phyloP scores from a whole-genome alignment of 140 eudicot genomes.

The Flaveria floridana region DNA sequence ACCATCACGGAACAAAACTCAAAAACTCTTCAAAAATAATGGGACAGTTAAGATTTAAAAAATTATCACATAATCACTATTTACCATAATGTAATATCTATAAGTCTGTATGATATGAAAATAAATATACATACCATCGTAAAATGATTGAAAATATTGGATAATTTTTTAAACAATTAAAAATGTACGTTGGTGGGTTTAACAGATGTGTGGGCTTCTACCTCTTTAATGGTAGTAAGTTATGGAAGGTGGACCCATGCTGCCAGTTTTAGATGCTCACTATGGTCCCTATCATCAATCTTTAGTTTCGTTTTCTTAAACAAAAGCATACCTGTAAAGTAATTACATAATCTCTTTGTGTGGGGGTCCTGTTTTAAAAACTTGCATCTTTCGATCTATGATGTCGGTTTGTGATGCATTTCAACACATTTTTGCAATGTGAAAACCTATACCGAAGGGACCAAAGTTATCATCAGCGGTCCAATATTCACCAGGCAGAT shows the following conservation, averaged over 20 bases:
- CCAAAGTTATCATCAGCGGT: neutral
- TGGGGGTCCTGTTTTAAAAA: slow-evolving; percentile 10
- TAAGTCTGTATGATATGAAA: no score
- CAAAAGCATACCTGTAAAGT: slow-evolving; percentile 31
- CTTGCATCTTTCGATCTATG: neutral
- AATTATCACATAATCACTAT: neutral
- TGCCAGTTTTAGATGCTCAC: slow-evolving; percentile 32
- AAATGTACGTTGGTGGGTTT: slow-evolving; percentile 13
- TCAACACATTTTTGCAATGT: neutral
- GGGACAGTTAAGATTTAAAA: no score
- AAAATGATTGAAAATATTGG: neutral
- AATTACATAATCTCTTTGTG: slow-evolving; percentile 23
- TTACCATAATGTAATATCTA: neutral
- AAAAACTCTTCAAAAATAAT: neutral
- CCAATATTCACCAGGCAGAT: neutral
- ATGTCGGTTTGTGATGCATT: neutral
- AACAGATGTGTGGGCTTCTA: slow-evolving; percentile 27
- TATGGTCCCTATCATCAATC: slow-evolving; percentile 36
- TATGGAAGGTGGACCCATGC: slow-evolving; percentile 36
- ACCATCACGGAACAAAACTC: neutral
- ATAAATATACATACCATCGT: neutral
- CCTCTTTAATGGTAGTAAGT: slow-evolving; percentile 31
- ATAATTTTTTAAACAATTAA: no score
- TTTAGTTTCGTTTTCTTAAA: slow-evolving; percentile 27
- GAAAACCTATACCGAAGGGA: neutral